Conservation (phyloP, 2,329 filamentous ascomycete genomes). For the Blastomyces parvus region DNA sequence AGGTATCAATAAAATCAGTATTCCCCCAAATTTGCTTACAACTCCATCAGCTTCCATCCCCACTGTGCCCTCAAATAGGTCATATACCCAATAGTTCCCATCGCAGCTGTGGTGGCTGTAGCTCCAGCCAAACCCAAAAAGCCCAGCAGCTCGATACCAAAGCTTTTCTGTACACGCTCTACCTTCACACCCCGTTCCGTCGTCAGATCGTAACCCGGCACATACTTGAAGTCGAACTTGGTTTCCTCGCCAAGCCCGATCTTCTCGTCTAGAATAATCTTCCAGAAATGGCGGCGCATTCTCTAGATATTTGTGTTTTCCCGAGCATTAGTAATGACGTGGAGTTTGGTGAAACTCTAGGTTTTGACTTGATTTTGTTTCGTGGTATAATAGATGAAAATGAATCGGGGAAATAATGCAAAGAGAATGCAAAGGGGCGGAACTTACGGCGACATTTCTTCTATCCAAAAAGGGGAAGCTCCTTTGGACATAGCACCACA, state of each 20-base stretch:
- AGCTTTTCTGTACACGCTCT: background rate
- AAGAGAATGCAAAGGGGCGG: background rate
- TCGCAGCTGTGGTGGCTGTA: background rate
- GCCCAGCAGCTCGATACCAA: conserved; percentile 5
- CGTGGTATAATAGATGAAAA: background rate
- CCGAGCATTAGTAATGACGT: background rate
- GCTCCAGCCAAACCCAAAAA: conserved; percentile 6
- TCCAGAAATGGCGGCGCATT: conserved; percentile 47
- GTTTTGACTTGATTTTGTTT: background rate
- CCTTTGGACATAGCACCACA: conserved; percentile 39
- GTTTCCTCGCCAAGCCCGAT: conserved; percentile 55
- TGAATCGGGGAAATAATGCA: too few relatives aligned
- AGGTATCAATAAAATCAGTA: background rate
- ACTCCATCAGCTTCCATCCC: background rate
- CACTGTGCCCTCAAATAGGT: conserved; percentile 1
- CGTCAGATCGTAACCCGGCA: conserved; percentile 43
- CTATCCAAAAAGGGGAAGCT: conserved; percentile 41
- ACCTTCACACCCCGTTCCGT: background rate
- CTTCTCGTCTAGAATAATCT: conserved; percentile 53
- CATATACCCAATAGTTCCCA: conserved; percentile 4
- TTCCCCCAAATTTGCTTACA: background rate
- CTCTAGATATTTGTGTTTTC: conserved; percentile 18
- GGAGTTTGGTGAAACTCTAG: background rate
- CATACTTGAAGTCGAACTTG: conserved; percentile 61
- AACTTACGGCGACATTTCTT: conserved; percentile 42